phyloP scores from a whole-genome alignment of 768 basidiomycete genomes.

The Sistotremastrum suecicum region DNA sequence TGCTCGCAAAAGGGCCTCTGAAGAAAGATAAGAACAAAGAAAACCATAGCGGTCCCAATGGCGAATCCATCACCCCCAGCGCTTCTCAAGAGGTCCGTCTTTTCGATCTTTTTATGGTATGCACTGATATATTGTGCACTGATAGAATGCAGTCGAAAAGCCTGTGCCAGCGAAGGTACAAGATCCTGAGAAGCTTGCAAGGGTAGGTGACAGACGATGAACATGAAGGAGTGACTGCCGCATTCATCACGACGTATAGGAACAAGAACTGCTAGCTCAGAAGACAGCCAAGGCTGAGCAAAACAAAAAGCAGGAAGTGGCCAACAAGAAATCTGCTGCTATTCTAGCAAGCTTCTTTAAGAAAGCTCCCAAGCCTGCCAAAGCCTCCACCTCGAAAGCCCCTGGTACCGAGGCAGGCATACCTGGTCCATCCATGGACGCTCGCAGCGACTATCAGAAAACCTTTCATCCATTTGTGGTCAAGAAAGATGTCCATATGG shows the following conservation, averaged over 20 bases:
- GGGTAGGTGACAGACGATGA: conserved; percentile 22
- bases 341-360: conserved; percentile 71
- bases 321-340: conserved; percentile 57
- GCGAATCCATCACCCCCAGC: too few relatives aligned
- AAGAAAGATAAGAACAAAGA: conserved; percentile 8
- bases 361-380: conserved; percentile 19
- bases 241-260: conserved; percentile 24
- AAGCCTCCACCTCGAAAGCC: conserved; percentile 19
- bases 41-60: conserved; percentile 24
- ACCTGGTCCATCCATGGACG: conserved; percentile 13
- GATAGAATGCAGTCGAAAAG: neutral
- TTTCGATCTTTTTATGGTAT: too few relatives aligned
- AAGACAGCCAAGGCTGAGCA: conserved; percentile 55
- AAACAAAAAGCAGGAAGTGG: conserved; percentile 57
- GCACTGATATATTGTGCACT: too few relatives aligned
- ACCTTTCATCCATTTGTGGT: conserved; percentile 68
- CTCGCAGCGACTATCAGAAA: conserved; percentile 44
- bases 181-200: conserved; percentile 45
- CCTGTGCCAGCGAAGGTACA: conserved; percentile 21
- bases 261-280: conserved; percentile 54
- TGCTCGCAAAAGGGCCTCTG: neutral
- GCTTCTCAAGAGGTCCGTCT: too few relatives aligned
- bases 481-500: conserved; percentile 61
- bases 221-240: neutral
- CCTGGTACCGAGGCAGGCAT: conserved; percentile 7